A percentile compares a stretch with the other conserved stretches of the same genome.
Conservation (phyloP, 805 yeast species). For the Helenozyma rhizophorensis region DNA sequence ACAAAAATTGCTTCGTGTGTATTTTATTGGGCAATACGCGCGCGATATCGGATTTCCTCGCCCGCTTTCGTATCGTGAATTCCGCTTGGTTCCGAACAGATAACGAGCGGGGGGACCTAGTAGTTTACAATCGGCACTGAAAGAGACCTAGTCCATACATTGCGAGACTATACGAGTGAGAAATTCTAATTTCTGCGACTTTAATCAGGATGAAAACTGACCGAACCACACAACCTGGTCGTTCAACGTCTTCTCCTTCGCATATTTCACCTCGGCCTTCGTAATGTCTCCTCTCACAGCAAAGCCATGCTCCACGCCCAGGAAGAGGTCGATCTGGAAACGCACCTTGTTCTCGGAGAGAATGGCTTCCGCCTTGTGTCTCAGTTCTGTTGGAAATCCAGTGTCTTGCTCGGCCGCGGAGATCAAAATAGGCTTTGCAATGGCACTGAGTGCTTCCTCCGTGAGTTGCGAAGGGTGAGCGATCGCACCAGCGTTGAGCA, state of each 20-base stretch:
- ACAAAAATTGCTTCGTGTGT: too few species aligned
- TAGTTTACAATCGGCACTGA: too few species aligned
- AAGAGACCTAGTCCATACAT: too few species aligned
- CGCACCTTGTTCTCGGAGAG: constrained; percentile 38
- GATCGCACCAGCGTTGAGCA: constrained; percentile 56
- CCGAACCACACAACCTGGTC: background rate
- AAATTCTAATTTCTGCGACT: too few species aligned
- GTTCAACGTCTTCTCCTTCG: constrained; percentile 52
- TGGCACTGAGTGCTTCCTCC: constrained; percentile 54
- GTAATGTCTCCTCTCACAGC: constrained; percentile 69
- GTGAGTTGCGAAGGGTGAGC: constrained; percentile 78
- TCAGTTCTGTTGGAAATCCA: constrained; percentile 56
- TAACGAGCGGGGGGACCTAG: too few species aligned
- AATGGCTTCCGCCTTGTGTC: constrained; percentile 54
- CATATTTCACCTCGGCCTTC: constrained; percentile 49
- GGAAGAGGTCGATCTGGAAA: constrained; percentile 56
- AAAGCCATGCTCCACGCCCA: constrained; percentile 69
- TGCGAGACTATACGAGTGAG: too few species aligned
- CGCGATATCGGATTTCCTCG: too few species aligned
- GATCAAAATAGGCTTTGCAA: constrained; percentile 60
- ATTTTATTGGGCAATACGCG: too few species aligned
- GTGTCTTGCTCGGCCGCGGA: constrained; percentile 71
- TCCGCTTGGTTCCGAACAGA: too few species aligned
- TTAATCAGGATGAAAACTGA: too few species aligned
- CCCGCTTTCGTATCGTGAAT: too few species aligned